Conservation (phyloP, 495 filamentous ascomycete species). For the Terfezia claveryi region DNA sequence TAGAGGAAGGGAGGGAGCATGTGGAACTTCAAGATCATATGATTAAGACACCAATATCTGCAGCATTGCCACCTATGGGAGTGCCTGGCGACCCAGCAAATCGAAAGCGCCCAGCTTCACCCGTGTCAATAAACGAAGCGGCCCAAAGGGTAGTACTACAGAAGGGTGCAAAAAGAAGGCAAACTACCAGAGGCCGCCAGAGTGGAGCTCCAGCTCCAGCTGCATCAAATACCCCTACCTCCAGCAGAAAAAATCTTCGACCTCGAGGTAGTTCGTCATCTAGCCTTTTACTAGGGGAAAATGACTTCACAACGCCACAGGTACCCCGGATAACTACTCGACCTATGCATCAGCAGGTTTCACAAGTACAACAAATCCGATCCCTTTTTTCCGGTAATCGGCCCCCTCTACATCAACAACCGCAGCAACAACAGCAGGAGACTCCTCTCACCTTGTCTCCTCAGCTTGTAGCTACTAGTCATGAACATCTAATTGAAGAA, state of each 20-base stretch:
- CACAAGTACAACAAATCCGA: conserved; percentile 16
- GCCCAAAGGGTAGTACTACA: conserved; percentile 27
- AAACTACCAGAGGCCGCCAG: conserved; percentile 14
- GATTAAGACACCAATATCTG: conserved; percentile 14
- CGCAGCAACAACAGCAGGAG: conserved; percentile 16
- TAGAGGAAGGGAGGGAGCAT: conserved; percentile 12
- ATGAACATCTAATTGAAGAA: conserved; percentile 13
- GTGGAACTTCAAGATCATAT: conserved; percentile 11
- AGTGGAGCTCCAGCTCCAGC: conserved; percentile 3
- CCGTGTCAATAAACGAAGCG: conserved; percentile 36
- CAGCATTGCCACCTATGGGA: conserved; percentile 5
- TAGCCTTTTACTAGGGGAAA: conserved; percentile 11
- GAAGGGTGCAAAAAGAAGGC: conserved; percentile 17
- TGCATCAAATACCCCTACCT: conserved; percentile 15
- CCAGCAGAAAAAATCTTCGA: conserved; percentile 14
- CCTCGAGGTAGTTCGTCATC: conserved; percentile 18
- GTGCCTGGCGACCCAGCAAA: conserved; percentile 2
- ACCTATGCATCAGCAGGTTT: conserved; percentile 19
- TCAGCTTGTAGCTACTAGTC: conserved; percentile 11
- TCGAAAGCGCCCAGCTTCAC: conserved; percentile 30
- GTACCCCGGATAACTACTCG: conserved; percentile 14
- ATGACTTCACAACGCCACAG: conserved; percentile 11
- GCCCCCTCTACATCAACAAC: conserved; percentile 7
- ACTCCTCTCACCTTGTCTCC: conserved; percentile 21
- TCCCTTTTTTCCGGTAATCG: conserved; percentile 7